A percentile compares a stretch with the other conserved stretches of the same genome.
Conservation (phyloP, 768 basidiomycete genomes). For the Lyophyllum atratum region DNA sequence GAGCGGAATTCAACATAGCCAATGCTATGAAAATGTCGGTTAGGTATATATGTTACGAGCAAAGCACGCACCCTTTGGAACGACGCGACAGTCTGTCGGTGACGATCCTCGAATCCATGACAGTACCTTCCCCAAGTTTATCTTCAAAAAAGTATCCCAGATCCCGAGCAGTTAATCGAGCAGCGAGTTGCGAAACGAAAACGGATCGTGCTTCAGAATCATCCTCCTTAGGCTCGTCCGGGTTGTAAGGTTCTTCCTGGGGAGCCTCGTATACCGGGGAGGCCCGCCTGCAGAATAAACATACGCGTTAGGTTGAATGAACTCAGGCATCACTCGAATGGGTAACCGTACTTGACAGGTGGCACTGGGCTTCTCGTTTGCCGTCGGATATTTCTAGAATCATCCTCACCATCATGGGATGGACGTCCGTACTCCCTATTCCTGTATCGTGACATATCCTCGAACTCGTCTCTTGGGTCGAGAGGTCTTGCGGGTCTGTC, state of each 20-base stretch:
- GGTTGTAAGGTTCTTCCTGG: slow-evolving; percentile 69
- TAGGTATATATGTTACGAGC: background rate
- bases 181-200: slow-evolving; percentile 97
- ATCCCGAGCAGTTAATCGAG: slow-evolving; percentile 94
- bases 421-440: slow-evolving; percentile 39
- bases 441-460: slow-evolving; percentile 50
- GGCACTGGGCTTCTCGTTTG: slow-evolving; percentile 45
- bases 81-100: slow-evolving; percentile 93
- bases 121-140: slow-evolving; percentile 89
- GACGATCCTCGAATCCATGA: slow-evolving; percentile 95
- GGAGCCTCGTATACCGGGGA: slow-evolving; percentile 74
- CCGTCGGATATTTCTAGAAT: slow-evolving; percentile 27
- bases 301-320: slow-evolving; percentile 11
- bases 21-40: slow-evolving; percentile 56
- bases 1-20: slow-evolving; percentile 97
- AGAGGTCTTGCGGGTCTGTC: slow-evolving; percentile 45
- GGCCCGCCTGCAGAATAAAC: slow-evolving; percentile 51
- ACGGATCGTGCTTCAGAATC: slow-evolving; percentile 98
- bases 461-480: slow-evolving; percentile 63
- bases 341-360: slow-evolving; percentile 44
- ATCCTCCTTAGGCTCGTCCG: slow-evolving; percentile 90
- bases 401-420: slow-evolving; percentile 43
- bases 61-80: slow-evolving; percentile 85
- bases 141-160: slow-evolving; percentile 99
- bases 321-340: background rate